Conservation (phyloP, 2,329 filamentous ascomycete species). For the Aspergillus sp. region DNA sequence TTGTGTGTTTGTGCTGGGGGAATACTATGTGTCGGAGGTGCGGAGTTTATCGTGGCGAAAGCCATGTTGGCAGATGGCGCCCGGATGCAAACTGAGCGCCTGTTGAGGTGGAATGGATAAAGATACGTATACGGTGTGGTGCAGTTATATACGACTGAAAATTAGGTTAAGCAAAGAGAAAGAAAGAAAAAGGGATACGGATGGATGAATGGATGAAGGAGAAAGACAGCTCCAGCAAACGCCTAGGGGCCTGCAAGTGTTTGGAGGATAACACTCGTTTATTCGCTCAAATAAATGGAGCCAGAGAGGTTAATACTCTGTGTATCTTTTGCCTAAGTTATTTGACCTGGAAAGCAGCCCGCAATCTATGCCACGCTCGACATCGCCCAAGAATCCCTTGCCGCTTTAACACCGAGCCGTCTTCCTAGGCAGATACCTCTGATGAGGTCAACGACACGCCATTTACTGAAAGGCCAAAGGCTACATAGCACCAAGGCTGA, state of each 20-base stretch:
- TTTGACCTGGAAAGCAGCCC: neutral
- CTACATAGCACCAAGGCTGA: neutral
- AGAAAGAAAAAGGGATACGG: neutral
- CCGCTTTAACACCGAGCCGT: neutral
- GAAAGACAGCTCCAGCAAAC: neutral
- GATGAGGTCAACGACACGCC: neutral
- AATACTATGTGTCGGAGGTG: slow-evolving; percentile 15
- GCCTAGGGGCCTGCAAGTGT: neutral
- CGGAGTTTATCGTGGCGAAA: slow-evolving; percentile 37
- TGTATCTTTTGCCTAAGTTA: neutral
- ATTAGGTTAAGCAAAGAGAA: neutral
- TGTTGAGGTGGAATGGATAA: neutral
- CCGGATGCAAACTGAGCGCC: slow-evolving; percentile 5
- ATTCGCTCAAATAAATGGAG: slow-evolving; percentile 2
- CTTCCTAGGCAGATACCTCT: no score
- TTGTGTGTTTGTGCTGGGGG: neutral
- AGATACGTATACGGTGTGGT: neutral
- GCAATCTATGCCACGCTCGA: neutral
- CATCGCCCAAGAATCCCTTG: neutral
- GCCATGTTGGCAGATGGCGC: slow-evolving; percentile 29
- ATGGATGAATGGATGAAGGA: neutral
- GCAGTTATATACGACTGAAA: neutral
- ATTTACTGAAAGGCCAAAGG: no score
- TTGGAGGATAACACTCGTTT: neutral
- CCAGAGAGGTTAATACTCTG: neutral